Conservation (phyloP, 495 filamentous ascomycete species). For the Penicillium antarcticum region DNA sequence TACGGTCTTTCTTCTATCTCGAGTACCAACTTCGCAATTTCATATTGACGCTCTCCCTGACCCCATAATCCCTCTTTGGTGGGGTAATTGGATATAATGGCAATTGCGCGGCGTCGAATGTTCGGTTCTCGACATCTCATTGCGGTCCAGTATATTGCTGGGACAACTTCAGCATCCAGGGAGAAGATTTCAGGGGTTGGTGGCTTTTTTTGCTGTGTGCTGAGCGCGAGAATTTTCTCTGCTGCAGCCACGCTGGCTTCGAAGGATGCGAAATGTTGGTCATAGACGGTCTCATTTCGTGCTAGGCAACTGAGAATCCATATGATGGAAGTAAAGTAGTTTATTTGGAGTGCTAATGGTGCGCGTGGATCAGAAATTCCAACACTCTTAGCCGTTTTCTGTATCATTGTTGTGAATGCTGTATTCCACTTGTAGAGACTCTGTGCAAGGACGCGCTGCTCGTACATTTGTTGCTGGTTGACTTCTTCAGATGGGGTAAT, state of each 20-base stretch:
- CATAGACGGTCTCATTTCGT: slow-evolving; percentile 10
- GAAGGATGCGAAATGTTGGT: slow-evolving; percentile 9
- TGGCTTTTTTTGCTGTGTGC: neutral
- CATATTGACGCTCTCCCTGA: neutral
- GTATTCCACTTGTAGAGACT: slow-evolving; percentile 9
- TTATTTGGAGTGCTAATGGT: slow-evolving; percentile 7
- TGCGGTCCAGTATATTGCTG: slow-evolving; percentile 14
- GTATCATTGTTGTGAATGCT: slow-evolving; percentile 11
- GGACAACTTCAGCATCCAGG: slow-evolving; percentile 18
- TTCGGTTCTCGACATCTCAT: slow-evolving; percentile 18
- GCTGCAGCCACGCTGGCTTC: slow-evolving; percentile 7
- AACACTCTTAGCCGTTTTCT: neutral
- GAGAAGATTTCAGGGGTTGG: slow-evolving; percentile 3
- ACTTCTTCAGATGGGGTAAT: neutral
- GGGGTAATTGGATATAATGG: slow-evolving; percentile 1
- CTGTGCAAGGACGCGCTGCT: neutral
- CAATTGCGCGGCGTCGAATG: slow-evolving; percentile 17
- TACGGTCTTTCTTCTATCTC: slow-evolving; percentile 15
- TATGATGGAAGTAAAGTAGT: slow-evolving; percentile 5
- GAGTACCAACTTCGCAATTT: slow-evolving; percentile 7
- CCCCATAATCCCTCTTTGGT: slow-evolving; percentile 18
- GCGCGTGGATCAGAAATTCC: slow-evolving; percentile 11
- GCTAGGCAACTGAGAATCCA: slow-evolving; percentile 10
- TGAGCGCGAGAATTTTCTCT: slow-evolving; percentile 6
- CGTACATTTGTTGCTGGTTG: slow-evolving; percentile 4